Evolutionary conservation across 345 rosid species (phyloP).

Genomic region (Turnera subulata): DNA sequence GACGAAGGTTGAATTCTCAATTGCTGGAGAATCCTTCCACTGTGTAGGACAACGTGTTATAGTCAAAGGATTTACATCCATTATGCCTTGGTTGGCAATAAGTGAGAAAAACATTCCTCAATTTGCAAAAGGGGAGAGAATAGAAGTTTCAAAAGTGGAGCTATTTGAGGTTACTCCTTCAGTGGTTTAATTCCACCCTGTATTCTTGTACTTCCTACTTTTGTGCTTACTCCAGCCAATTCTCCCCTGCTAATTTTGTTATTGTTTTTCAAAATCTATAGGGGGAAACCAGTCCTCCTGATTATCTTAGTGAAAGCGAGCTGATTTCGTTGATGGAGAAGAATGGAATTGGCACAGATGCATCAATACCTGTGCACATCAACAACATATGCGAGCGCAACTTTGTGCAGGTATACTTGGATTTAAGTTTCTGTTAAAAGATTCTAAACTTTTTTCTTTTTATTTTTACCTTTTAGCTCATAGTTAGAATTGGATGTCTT

Average conservation of each 20-base stretch:
- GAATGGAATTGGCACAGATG: slow-evolving; percentile 96
- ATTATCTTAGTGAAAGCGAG: slow-evolving; percentile 92
- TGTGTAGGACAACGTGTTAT: slow-evolving; percentile 64
- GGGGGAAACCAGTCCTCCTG: slow-evolving; percentile 83
- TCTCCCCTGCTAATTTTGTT: not conserved
- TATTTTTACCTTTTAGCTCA: not conserved
- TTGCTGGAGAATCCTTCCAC: slow-evolving; percentile 78
- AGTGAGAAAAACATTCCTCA: slow-evolving; percentile 74
- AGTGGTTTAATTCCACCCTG: not conserved
- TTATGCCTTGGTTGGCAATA: slow-evolving; percentile 92
- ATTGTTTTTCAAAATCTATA: slow-evolving; percentile 26
- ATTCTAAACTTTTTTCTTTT: not conserved
- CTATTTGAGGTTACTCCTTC: slow-evolving; percentile 52
- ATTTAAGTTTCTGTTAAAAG: not conserved
- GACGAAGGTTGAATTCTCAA: slow-evolving; percentile 69
- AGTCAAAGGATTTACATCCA: slow-evolving; percentile 68
- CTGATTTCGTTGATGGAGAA: slow-evolving; percentile 94
- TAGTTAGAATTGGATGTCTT: not conserved
- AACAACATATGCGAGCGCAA: slow-evolving; percentile 97
- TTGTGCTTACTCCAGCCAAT: not conserved
- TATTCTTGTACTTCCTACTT: not conserved
- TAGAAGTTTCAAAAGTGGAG: slow-evolving; percentile 72
- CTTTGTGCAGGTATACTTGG: slow-evolving; percentile 67
- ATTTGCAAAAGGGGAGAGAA: slow-evolving; percentile 60
- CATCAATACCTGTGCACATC: slow-evolving; percentile 87